phyloP scores from a whole-genome alignment of 2,329 filamentous ascomycete species.

The Claviceps sp. region DNA sequence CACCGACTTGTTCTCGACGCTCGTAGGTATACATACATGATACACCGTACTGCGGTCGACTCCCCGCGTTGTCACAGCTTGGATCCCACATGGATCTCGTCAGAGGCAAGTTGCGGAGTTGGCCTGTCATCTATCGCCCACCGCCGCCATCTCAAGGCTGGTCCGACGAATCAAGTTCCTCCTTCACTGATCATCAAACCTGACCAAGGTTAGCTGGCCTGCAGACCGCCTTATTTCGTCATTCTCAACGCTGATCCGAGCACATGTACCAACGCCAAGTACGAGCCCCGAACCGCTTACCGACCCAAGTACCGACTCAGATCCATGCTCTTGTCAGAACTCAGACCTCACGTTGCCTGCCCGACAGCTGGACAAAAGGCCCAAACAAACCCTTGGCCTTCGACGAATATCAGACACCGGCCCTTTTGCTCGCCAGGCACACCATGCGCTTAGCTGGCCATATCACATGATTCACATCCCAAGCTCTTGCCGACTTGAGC shows the following conservation, averaged over 20 bases:
- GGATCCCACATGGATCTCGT: background rate
- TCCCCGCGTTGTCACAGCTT: background rate
- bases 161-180: background rate
- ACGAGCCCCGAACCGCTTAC: background rate
- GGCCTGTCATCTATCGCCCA: background rate
- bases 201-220: background rate
- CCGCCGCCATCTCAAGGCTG: background rate
- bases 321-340: background rate
- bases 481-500: slow-evolving; percentile 5
- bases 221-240: slow-evolving; percentile 2
- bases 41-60: too few species aligned
- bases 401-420: background rate
- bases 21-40: too few species aligned
- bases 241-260: background rate
- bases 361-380: background rate
- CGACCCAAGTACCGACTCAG: background rate
- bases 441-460: slow-evolving; percentile 6
- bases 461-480: background rate
- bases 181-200: too few species aligned
- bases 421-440: background rate
- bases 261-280: background rate
- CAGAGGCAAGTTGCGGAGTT: too few species aligned
- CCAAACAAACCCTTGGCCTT: background rate
- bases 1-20: too few species aligned
- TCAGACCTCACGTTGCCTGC: background rate